A percentile compares a stretch with the other conserved stretches of the same genome.
Conservation (phyloP, 2,329 filamentous ascomycete genomes). For the Colletotrichum abscissum region DNA sequence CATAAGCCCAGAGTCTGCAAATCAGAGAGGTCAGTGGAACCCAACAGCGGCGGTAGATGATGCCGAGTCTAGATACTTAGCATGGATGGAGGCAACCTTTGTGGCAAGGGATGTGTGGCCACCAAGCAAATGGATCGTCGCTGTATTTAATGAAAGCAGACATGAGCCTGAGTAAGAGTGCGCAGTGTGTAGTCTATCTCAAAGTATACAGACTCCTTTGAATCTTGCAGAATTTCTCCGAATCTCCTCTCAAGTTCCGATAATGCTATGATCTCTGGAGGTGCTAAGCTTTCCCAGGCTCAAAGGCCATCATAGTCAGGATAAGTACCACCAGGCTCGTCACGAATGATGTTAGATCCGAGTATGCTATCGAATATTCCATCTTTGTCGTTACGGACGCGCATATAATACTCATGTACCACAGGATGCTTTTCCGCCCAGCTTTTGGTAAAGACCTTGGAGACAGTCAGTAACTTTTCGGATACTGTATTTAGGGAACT, state of each 20-base stretch:
- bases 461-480: neutral
- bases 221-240: no score
- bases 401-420: neutral
- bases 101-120: neutral
- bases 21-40: no score
- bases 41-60: neutral
- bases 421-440: neutral
- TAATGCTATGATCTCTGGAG: no score
- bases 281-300: no score
- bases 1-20: neutral
- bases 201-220: no score
- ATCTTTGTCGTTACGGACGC: neutral
- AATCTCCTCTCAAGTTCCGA: no score
- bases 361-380: conserved; percentile 14
- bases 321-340: conserved; percentile 4
- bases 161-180: no score
- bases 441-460: conserved; percentile 6
- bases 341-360: neutral
- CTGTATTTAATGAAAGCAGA: neutral
- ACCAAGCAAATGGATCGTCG: neutral
- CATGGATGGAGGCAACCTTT: neutral
- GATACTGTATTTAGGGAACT: no score
- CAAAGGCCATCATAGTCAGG: conserved; percentile 1
- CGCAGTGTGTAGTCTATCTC: no score
- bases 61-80: neutral